These are phyloP conservation scores for Fusarium sp. DNA, from an alignment of 2,329 filamentous ascomycete genomes.

Conservation along the genomic window DNA sequence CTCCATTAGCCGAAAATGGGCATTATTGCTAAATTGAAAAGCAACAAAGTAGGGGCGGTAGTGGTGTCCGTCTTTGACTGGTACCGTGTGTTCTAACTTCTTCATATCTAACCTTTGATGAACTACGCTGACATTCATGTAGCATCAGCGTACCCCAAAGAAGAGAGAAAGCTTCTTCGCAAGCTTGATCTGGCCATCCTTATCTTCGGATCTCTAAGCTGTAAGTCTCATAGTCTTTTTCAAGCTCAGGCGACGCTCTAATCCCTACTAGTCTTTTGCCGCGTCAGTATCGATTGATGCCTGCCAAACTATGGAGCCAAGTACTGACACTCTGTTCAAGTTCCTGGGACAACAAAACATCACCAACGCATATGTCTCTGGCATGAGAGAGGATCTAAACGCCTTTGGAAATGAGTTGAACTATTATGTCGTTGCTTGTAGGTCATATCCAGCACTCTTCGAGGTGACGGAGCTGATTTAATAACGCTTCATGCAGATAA, in stretches of 20 bases:
- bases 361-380: background rate
- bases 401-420: background rate
- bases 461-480: no score
- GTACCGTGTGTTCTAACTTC: no score
- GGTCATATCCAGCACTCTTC: no score
- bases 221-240: no score
- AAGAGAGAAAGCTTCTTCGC: background rate
- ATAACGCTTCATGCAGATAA: no score
- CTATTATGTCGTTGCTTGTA: conserved; percentile 3
- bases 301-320: no score
- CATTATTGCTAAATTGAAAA: no score
- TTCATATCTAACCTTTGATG: no score
- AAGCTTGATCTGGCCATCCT: background rate
- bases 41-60: no score
- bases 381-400: background rate
- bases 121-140: rapidly evolving
- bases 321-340: background rate
- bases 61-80: conserved; percentile 1
- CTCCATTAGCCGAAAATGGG: no score
- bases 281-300: no score
- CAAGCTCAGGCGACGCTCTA: no score
- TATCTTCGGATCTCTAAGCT: background rate
- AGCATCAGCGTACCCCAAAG: background rate
- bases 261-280: background rate
- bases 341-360: background rate